Conservation (phyloP, 345 rosid genomes). For the Cardamine occulta region DNA sequence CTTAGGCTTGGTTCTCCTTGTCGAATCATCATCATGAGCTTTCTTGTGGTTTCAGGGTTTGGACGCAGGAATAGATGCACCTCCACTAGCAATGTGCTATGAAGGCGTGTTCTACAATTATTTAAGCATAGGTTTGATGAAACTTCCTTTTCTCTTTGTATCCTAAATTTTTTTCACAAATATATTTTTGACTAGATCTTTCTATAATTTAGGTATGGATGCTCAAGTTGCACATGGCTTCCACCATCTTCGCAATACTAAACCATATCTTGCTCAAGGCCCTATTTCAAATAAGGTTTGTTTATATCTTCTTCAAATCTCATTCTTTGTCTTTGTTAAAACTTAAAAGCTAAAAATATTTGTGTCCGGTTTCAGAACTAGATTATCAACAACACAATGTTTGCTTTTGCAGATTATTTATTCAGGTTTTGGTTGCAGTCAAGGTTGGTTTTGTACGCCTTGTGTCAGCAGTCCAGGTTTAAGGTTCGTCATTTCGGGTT, state of each 20-base stretch:
- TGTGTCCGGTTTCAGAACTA: background rate
- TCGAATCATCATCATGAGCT: constrained; percentile 2
- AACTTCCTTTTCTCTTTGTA: constrained; percentile 6
- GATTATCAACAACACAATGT: background rate
- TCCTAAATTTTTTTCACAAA: background rate
- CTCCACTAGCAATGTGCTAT: constrained; percentile 60
- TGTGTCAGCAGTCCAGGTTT: constrained; percentile 85
- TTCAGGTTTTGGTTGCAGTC: constrained; percentile 90
- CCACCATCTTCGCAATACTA: constrained; percentile 92
- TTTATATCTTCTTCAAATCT: background rate
- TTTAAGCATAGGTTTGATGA: constrained; percentile 80
- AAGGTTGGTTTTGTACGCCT: constrained; percentile 98
- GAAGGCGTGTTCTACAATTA: constrained; percentile 96
- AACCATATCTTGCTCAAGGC: constrained; percentile 96
- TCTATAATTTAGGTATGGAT: constrained; percentile 77
- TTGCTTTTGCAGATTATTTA: constrained; percentile 70
- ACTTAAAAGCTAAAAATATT: background rate
- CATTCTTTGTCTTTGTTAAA: constrained; percentile 12
- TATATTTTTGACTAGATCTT: background rate
- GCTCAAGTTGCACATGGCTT: constrained; percentile 98
- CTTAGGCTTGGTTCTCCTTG: constrained; percentile 13
- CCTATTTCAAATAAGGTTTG: constrained; percentile 94
- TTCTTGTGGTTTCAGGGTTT: constrained; percentile 60
- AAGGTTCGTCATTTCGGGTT: constrained; percentile 54
- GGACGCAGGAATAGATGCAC: constrained; percentile 56